These are phyloP conservation scores for Ogataea nitratoaversa DNA, from an alignment of 805 yeast species.

Conservation along the genomic window DNA sequence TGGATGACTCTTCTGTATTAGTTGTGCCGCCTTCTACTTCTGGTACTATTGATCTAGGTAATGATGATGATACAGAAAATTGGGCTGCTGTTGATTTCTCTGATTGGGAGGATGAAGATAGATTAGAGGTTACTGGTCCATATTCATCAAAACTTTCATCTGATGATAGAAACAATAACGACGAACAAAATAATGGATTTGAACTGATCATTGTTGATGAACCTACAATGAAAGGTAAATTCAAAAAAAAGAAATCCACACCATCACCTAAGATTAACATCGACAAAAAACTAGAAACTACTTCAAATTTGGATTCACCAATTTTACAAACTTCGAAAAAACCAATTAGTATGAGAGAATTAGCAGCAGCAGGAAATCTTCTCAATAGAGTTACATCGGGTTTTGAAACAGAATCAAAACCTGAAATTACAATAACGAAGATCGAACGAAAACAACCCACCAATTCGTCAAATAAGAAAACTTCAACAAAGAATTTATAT, in stretches of 20 bases:
- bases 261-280: background rate
- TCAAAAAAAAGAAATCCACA: background rate
- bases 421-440: too few species aligned
- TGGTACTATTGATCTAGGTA: background rate
- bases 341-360: conserved; percentile 17
- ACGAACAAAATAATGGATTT: conserved; percentile 6
- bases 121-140: conserved; percentile 4
- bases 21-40: background rate
- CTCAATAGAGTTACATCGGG: conserved; percentile 5
- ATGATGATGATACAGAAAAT: conserved; percentile 14
- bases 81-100: conserved; percentile 20
- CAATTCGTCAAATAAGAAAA: too few species aligned
- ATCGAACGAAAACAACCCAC: too few species aligned
- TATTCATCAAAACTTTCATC: too few species aligned
- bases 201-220: conserved; percentile 22
- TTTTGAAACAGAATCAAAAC: too few species aligned
- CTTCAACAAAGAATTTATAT: too few species aligned
- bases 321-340: conserved; percentile 1
- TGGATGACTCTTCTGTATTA: conserved; percentile 1
- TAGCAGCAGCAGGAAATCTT: conserved; percentile 17
- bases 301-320: background rate
- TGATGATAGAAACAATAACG: conserved; percentile 3
- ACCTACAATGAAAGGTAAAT: conserved; percentile 6
- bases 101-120: conserved; percentile 26
- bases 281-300: background rate